Conservation (phyloP, 2,329 filamentous ascomycete genomes). For the Trichoderma atroviride region DNA sequence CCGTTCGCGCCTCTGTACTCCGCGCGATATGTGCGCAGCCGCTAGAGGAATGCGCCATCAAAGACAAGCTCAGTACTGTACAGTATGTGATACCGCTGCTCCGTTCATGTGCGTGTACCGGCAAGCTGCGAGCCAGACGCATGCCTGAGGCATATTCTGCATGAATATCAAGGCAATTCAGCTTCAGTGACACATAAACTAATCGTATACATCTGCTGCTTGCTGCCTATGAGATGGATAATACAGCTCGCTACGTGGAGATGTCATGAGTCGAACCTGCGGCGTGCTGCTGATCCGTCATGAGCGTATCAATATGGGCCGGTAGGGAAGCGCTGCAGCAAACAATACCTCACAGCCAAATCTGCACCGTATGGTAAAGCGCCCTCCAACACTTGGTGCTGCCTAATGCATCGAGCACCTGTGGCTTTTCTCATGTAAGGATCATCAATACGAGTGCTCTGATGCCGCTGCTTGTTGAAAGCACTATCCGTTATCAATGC, state of each 20-base stretch:
- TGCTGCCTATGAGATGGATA: not conserved
- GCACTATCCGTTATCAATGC: not conserved
- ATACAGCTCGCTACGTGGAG: not conserved
- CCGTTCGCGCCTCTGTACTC: not conserved
- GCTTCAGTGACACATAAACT: not conserved
- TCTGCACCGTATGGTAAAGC: not conserved
- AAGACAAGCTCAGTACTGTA: not conserved
- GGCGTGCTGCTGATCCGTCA: not conserved
- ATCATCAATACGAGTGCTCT: not conserved
- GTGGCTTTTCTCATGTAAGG: not conserved
- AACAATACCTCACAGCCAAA: not conserved
- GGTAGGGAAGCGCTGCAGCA: not conserved
- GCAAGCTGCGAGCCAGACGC: not conserved
- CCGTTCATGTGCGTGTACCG: not conserved
- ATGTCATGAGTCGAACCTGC: not conserved
- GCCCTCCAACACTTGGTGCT: not conserved
- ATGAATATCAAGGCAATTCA: not conserved
- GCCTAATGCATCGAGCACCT: not conserved
- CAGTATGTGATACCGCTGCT: not conserved
- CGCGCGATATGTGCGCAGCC: constrained; percentile 2
- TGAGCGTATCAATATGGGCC: not conserved
- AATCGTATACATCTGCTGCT: not conserved
- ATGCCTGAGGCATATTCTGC: not conserved
- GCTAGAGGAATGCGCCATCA: constrained; percentile 2
- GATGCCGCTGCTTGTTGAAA: not conserved